A percentile compares a stretch with the other conserved stretches of the same genome.
Conservation (phyloP, 1,284 basidiomycete species). For the Stygiomarasmius scandens region DNA sequence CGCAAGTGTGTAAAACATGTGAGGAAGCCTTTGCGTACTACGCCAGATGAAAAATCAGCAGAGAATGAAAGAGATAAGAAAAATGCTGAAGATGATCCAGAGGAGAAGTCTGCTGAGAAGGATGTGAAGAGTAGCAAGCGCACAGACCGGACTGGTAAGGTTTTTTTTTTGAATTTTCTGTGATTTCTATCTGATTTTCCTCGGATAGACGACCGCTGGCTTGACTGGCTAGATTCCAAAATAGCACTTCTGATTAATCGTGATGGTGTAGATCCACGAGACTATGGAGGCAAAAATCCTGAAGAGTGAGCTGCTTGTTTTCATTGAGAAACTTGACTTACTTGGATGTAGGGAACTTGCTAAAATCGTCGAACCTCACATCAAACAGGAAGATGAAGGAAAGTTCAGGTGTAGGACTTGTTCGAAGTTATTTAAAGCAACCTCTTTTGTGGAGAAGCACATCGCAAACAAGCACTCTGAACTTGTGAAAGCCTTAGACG, state of each 20-base stretch:
- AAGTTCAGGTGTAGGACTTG: conserved; percentile 96
- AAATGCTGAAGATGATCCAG: conserved; percentile 35
- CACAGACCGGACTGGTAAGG: conserved; percentile 60
- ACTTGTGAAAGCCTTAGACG: conserved; percentile 74
- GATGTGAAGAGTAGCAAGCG: conserved; percentile 53
- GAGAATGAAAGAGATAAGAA: conserved; percentile 33
- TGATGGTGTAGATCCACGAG: conserved; percentile 78
- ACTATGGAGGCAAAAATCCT: conserved; percentile 86
- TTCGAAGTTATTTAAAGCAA: conserved; percentile 93
- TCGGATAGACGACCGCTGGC: conserved; percentile 80
- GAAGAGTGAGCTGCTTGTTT: conserved; percentile 70
- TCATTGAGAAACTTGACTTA: conserved; percentile 8
- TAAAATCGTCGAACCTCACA: conserved; percentile 73
- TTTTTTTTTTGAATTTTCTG: conserved; percentile 15
- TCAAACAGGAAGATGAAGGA: conserved; percentile 94
- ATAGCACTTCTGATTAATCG: conserved; percentile 76
- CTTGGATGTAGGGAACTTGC: conserved; percentile 67
- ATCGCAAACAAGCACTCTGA: conserved; percentile 89
- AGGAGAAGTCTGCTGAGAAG: conserved; percentile 45
- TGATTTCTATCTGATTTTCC: too few relatives aligned
- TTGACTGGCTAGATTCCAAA: conserved; percentile 85
- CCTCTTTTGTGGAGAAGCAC: conserved; percentile 94
- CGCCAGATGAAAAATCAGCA: conserved; percentile 56
- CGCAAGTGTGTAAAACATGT: conserved; percentile 92
- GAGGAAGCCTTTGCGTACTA: conserved; percentile 66